Evolutionary conservation across 1,139 yeast genomes (phyloP).

Genomic region (Diutina siamensis): DNA sequence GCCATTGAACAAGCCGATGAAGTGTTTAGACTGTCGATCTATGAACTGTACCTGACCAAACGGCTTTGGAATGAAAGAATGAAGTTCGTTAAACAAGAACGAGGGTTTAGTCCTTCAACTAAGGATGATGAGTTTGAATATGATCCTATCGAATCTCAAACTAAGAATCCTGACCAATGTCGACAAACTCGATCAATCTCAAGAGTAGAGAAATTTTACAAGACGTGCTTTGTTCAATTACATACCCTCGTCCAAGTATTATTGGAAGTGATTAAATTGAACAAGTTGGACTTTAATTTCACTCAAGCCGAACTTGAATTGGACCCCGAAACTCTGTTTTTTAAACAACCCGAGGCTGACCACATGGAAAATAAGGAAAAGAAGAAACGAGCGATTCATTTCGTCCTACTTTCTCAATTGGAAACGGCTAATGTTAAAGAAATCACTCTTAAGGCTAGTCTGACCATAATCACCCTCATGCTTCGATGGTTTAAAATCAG

Average conservation of each 20-base stretch:
- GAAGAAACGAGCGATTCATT: constrained; percentile 9
- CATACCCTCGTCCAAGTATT: constrained; percentile 54
- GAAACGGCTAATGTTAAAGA: constrained; percentile 56
- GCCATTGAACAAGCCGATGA: constrained; percentile 68
- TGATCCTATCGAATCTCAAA: neutral
- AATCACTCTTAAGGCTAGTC: constrained; percentile 48
- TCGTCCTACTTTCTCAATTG: constrained; percentile 28
- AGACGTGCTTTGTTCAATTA: constrained; percentile 37
- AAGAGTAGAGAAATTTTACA: constrained; percentile 54
- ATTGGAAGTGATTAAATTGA: constrained; percentile 48
- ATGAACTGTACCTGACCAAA: constrained; percentile 51
- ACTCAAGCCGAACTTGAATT: constrained; percentile 29
- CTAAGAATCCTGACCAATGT: neutral
- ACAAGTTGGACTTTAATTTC: constrained; percentile 24
- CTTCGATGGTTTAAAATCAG: constrained; percentile 70
- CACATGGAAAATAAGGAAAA: constrained; percentile 6
- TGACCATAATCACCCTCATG: constrained; percentile 41
- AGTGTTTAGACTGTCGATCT: constrained; percentile 49
- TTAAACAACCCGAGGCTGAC: constrained; percentile 9
- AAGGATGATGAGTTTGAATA: constrained; percentile 14
- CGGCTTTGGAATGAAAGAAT: constrained; percentile 68
- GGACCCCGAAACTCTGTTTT: constrained; percentile 23
- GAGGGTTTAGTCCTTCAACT: constrained; percentile 38
- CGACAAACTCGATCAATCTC: constrained; percentile 30
- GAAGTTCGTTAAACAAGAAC: constrained; percentile 60